Percentiles rank a stretch among this genome's conserved stretches.
phyloP scores from a whole-genome alignment of 192 early-diverging fungal species.

The Paraglomus occultum region DNA sequence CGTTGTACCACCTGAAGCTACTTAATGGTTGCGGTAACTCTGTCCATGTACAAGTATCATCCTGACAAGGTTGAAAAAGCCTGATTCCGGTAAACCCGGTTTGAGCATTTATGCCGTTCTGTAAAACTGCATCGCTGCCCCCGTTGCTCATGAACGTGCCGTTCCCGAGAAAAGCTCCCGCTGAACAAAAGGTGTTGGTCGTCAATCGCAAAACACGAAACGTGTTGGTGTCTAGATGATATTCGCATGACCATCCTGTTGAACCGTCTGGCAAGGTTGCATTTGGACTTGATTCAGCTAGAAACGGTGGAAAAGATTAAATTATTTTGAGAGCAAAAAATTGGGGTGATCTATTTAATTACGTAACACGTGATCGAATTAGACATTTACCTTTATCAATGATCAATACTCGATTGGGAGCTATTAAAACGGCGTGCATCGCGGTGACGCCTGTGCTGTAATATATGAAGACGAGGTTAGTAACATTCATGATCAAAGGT shows the following conservation, averaged over 20 bases:
- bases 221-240: constrained; percentile 44
- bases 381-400: constrained; percentile 47
- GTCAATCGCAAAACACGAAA: constrained; percentile 40
- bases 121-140: constrained; percentile 37
- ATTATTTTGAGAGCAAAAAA: no score
- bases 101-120: constrained; percentile 25
- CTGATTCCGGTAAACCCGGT: constrained; percentile 46
- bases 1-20: constrained; percentile 42
- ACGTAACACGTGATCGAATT: constrained; percentile 38
- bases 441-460: constrained; percentile 45
- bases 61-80: constrained; percentile 46
- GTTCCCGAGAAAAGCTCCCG: constrained; percentile 50
- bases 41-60: constrained; percentile 45
- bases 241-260: constrained; percentile 40
- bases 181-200: constrained; percentile 57
- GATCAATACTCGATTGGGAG: constrained; percentile 44
- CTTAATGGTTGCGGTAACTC: constrained; percentile 39
- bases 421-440: constrained; percentile 49
- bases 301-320: neutral
- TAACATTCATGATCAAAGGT: no score
- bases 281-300: constrained; percentile 49
- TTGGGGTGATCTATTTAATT: constrained; percentile 28
- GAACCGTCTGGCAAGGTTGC: constrained; percentile 44
- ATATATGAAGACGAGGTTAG: neutral
- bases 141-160: constrained; percentile 54